Evolutionary conservation across 768 basidiomycete genomes (phyloP).

Genomic region (Russula olivacea): DNA sequence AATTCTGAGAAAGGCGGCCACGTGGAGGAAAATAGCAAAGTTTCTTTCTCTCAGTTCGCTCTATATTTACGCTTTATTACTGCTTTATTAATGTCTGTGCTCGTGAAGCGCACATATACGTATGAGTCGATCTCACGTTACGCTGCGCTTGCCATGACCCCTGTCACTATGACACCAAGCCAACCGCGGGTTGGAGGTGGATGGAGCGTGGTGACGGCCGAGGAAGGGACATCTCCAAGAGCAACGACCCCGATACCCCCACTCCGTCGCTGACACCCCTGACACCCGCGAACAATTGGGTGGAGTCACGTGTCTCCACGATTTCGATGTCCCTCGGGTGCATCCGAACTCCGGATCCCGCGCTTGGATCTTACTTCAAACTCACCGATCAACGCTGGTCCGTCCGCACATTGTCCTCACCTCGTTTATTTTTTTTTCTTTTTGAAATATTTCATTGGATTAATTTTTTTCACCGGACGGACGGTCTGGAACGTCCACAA

Average conservation of each 20-base stretch:
- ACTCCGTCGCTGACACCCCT: too few relatives aligned
- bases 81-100: background rate
- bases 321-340: background rate
- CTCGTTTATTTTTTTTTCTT: background rate
- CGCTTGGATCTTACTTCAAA: background rate
- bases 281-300: too few relatives aligned
- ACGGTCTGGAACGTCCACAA: background rate
- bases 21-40: background rate
- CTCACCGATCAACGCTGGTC: background rate
- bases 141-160: background rate
- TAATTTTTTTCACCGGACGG: background rate
- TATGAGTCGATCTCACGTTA: background rate
- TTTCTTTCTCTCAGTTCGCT: background rate
- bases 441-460: too few relatives aligned
- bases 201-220: background rate
- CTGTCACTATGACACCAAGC: constrained; percentile 3
- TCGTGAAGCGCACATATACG: background rate
- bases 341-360: background rate
- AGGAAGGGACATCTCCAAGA: too few relatives aligned
- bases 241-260: too few relatives aligned
- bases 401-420: background rate
- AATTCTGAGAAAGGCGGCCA: background rate
- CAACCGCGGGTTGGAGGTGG: background rate
- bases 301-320: background rate
- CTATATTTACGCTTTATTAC: background rate